Base-by-base conservation (phyloP, 345 rosid species). In the Tarenaya hassleriana region DNA sequence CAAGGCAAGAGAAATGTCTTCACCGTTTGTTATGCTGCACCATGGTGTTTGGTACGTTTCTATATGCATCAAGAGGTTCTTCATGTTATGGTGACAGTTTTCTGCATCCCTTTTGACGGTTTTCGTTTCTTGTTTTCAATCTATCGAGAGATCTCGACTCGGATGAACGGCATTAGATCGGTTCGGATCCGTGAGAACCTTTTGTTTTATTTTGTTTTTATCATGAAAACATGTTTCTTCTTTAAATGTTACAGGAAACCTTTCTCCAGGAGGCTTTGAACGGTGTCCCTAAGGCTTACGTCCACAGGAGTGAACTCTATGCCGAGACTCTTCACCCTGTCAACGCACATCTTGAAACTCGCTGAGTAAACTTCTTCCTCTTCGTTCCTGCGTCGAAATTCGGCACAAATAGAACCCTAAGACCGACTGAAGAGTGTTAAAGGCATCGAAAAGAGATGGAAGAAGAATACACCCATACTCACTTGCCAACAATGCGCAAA, bases 201-300 rank as follows among this genome's bases (percentile, higher is more conserved):
- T 2, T 24, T 24, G 2, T 2, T 24, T 24, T 24, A 24, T 24
- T 24, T 24, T 24, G 5, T 2, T 24, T 5, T 5, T 5, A 2
- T 24, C 29, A 24, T 24, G 29, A 24, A 24, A 24, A 24, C 29
- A 24, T 24, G 29, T 24, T 2, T 24, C 29, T 24, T 2, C 2
- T 24, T n/a, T n/a, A n/a, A n/a, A 5, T 24, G 3, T 24, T 61
- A 10, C 7, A 44, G 0, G 44, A 61, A 61, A 49, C 68, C 68
- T 50, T 76, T 86, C 62, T 75, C 82, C 76, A 67, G 71, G 50
- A 82, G 73, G 63, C 83, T 80, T 52, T 78, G 78, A 0, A 80
- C 72, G 0, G 85, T 80, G 55, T 80, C 88, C 70, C 68, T 68
- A 11, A 80, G 10, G 64, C 83, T 78, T 50, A 48, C 78, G 50